phyloP scores from a whole-genome alignment of 352 stramenopile genomes.

The Phytophthora chlamydospora region DNA sequence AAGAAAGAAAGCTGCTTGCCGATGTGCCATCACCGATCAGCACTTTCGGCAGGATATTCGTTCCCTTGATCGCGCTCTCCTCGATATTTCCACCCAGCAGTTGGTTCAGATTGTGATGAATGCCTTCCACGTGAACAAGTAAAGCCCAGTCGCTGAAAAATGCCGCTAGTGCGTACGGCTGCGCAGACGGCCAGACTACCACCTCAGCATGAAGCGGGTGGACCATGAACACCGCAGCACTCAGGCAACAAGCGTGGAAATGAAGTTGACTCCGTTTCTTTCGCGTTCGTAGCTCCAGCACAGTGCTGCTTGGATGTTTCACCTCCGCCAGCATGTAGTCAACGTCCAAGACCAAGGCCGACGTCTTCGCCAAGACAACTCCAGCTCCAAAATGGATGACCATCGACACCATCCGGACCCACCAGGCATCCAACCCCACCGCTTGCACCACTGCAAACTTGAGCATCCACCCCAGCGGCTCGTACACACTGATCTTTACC shows the following conservation, averaged over 20 bases:
- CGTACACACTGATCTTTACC: conserved; percentile 60
- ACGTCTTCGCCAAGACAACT: conserved; percentile 26
- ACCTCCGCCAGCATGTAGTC: conserved; percentile 15
- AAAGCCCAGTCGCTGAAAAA: conserved; percentile 51
- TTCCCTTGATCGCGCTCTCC: not conserved
- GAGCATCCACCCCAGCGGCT: conserved; percentile 61
- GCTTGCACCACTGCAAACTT: conserved; percentile 47
- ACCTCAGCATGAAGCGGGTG: conserved; percentile 72
- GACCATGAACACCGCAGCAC: conserved; percentile 44
- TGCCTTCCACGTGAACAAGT: conserved; percentile 21
- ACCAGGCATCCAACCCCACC: conserved; percentile 38
- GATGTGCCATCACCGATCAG: not conserved
- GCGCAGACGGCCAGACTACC: conserved; percentile 64
- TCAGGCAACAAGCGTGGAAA: conserved; percentile 40
- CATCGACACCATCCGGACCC: conserved; percentile 47
- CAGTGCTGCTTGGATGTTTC: not conserved
- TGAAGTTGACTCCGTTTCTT: not conserved
- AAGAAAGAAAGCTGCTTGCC: conserved; percentile 3
- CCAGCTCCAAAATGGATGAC: conserved; percentile 43
- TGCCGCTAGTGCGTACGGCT: conserved; percentile 60
- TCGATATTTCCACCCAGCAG: not conserved
- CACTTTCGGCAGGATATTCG: not conserved
- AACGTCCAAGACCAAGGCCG: conserved; percentile 29
- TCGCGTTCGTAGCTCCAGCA: conserved; percentile 1
- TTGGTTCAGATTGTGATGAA: conserved; percentile 9